phyloP scores from a whole-genome alignment of 495 filamentous ascomycete species.

The Hyaloscypha hepaticicola region DNA sequence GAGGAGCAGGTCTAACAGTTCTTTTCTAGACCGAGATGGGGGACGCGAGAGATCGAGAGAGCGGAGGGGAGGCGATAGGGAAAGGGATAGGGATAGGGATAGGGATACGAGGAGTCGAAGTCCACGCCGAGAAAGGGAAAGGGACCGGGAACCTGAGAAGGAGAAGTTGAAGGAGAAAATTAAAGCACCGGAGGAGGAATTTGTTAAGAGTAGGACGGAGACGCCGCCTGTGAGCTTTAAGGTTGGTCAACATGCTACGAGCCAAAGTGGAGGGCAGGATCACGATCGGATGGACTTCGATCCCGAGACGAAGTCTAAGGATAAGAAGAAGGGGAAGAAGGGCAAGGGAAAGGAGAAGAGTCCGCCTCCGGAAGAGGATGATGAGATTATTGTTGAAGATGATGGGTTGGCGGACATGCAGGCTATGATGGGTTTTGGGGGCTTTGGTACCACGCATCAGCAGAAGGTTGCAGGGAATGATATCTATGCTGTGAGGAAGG shows the following conservation, averaged over 20 bases:
- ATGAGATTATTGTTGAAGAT: conserved; percentile 50
- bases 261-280: conserved; percentile 10
- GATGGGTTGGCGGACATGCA: conserved; percentile 74
- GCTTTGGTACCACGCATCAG: conserved; percentile 83
- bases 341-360: conserved; percentile 16
- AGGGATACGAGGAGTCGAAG: conserved; percentile 31
- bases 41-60: conserved; percentile 26
- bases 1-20: background rate
- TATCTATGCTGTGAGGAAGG: conserved; percentile 79
- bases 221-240: conserved; percentile 32
- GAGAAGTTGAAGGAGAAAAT: conserved; percentile 2
- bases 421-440: conserved; percentile 82
- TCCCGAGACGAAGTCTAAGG: background rate
- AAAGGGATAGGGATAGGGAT: conserved; percentile 34
- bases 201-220: conserved; percentile 15
- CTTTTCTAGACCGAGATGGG: background rate
- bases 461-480: conserved; percentile 91
- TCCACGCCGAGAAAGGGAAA: conserved; percentile 32
- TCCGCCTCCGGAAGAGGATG: conserved; percentile 34
- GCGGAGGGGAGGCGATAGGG: conserved; percentile 38
- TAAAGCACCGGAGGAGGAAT: conserved; percentile 11
- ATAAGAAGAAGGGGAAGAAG: conserved; percentile 1
- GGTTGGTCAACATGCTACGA: conserved; percentile 10
- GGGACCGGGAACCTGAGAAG: conserved; percentile 34
- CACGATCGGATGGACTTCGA: conserved; percentile 32